Evolutionary conservation across 2,329 filamentous ascomycete species (phyloP), one percentile per base, ranked within the genome.

Genomic region (Hypoxylon sp.): DNA sequence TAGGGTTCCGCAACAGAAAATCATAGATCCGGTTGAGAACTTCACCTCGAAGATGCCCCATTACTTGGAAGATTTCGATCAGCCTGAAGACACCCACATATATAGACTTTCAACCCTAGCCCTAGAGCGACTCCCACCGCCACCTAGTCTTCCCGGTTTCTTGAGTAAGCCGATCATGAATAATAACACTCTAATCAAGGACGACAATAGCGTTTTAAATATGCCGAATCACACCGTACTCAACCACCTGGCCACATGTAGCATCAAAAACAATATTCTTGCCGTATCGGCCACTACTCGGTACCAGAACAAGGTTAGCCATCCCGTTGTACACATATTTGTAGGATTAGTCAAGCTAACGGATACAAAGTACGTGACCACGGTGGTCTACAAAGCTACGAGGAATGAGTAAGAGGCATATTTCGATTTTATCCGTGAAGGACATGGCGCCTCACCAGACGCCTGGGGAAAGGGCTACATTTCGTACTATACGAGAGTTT

Each of bases 181-280:
- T 77, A 92, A 92, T 50, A 90, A 89, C 2, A 93, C 92, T 24
- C 89, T 94, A 6, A 93, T 97, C 84, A 98, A 98, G 81, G 95
- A 99, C 76, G 95, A 99, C 79, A 97, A 94, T 78, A 97, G 94
- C 79, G 95, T 99, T 64, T 81, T 99, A 67, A 95, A 93, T 70
- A 94, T 97, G 86, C 95, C 95, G 13, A 99, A 98, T 73, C 94
- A 99, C 74, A 97, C 95, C 0, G 93, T 98, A 30, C 81, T 99
- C 67, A 99, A 99, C 71, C 95, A 99, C 77, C 82, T 99, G 70
- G 94, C 94, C 50, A 99, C 95, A 2, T 98, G 94, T 78, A 97
- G 94, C 77, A 99, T 99, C 78, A 97, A 97, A 82, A 93, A 97
- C 70, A 94, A 94, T 67, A 92, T 98, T 24, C 84, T 99, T 68